Evolutionary conservation across 140 eudicot species (phyloP).

Genomic region (Bidens hawaiensis): DNA sequence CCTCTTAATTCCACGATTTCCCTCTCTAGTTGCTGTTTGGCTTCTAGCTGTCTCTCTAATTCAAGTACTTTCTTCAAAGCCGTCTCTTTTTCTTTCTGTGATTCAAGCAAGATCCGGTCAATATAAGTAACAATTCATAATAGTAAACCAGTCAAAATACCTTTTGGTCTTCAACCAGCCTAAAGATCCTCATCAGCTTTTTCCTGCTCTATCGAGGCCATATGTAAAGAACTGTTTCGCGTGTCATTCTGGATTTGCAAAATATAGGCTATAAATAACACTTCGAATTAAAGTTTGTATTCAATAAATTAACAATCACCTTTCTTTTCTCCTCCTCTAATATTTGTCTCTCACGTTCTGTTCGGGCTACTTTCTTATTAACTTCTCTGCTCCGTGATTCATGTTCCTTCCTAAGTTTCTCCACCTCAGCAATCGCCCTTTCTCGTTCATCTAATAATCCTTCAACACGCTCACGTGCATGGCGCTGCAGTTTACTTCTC

Average conservation of each 20-base stretch:
- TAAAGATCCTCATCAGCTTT: constrained; percentile 60
- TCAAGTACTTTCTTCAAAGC: constrained; percentile 47
- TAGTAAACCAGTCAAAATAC: constrained; percentile 21
- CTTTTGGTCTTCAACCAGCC: constrained; percentile 73
- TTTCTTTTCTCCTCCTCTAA: constrained; percentile 66
- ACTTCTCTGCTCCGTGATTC: constrained; percentile 63
- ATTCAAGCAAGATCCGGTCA: constrained; percentile 5
- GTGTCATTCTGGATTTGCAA: constrained; percentile 38
- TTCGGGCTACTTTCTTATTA: constrained; percentile 59
- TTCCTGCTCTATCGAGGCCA: constrained; percentile 69
- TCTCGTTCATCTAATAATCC: constrained; percentile 67
- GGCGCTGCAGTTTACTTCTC: constrained; percentile 61
- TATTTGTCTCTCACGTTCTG: constrained; percentile 72
- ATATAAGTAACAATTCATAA: not conserved
- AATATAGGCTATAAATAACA: not conserved
- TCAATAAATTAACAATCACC: constrained; percentile 2
- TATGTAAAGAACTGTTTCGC: constrained; percentile 49
- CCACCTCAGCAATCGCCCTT: constrained; percentile 46
- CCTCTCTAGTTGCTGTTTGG: constrained; percentile 58
- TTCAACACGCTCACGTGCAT: constrained; percentile 47
- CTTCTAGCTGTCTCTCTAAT: constrained; percentile 47
- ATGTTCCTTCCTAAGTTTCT: constrained; percentile 40
- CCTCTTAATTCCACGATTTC: constrained; percentile 78
- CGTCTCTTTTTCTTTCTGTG: constrained; percentile 73
- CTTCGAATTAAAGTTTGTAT: not conserved